Base-by-base conservation (phyloP, 768 basidiomycete species). In the Termitomyces sp. region DNA sequence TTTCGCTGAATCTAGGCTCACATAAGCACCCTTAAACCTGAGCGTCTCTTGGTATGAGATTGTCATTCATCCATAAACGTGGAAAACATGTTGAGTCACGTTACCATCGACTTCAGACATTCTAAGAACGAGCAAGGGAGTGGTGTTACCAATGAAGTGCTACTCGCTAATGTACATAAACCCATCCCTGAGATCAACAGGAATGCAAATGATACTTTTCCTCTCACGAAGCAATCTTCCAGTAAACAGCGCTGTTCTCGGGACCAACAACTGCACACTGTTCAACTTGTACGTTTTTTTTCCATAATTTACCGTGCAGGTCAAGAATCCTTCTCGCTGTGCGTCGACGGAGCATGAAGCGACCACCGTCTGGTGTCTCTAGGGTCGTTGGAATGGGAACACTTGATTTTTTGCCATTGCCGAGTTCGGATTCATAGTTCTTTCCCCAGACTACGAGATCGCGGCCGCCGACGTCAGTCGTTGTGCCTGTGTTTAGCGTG, bases 381-480 rank as follows among this genome's bases (percentile, higher is more conserved):
- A 91, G 69, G 26, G 72, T 72, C 1, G 75, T 74, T 0, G 90
- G 88, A 33, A 78, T 66, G 3, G 83, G 74, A 28, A 82, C 61
- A 63, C 84, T 86, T 13, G 80, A 73, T 61, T 83, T 82, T 67
- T 82, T 88, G 38, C 89, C 88, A 64, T 83, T 89, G 12, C 90
- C 90, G 4, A 92, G 77, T 68, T 92, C 89, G 59, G 80, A 86
- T 35, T 86, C 81, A 48, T 83, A 79, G 63, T 90, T 91, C 57
- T 78, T 77, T 2, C 91, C 91, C 88, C 88, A 92, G 0, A 76
- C 80, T 45, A 87, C 69, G 38, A 92, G 71, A 69, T 92, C 91
- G 52, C 82, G 79, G 2, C 87, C 85, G 14, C 77, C 80, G 42
- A 80, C 80, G 12, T 76, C 74, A 4, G 80, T 69, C 18, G 64